A percentile compares a stretch with the other conserved stretches of the same genome.
These are phyloP conservation scores for Gentiana straminea DNA, from an alignment of 257 asterid species.

Conservation along the genomic window DNA sequence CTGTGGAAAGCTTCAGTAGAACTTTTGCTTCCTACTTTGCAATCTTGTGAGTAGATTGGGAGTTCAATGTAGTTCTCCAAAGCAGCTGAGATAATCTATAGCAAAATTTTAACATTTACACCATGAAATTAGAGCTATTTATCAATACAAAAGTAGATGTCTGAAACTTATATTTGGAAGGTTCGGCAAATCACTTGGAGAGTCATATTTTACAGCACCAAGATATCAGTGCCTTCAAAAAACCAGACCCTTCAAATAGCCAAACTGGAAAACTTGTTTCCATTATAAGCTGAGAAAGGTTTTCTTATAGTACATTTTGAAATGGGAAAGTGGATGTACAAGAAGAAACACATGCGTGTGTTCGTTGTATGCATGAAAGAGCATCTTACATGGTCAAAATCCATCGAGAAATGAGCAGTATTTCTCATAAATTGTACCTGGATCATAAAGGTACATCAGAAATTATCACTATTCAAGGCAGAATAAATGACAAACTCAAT, in stretches of 20 bases:
- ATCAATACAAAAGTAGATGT: no score
- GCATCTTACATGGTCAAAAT: slow-evolving; percentile 36
- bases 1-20: slow-evolving; percentile 13
- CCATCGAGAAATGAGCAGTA: slow-evolving; percentile 43
- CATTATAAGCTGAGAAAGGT: not conserved
- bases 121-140: not conserved
- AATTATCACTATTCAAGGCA: not conserved
- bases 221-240: no score
- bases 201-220: no score
- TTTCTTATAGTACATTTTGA: not conserved
- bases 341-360: not conserved
- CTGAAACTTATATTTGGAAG: no score
- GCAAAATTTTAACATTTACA: slow-evolving; percentile 1
- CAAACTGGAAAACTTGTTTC: not conserved
- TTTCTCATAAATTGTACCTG: slow-evolving; percentile 42
- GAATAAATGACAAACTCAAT: not conserved
- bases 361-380: not conserved
- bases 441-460: slow-evolving; percentile 1
- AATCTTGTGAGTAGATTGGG: slow-evolving; percentile 15
- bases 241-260: not conserved
- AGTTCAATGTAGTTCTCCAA: slow-evolving; percentile 35
- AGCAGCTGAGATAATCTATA: slow-evolving; percentile 36
- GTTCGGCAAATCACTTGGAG: no score
- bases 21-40: slow-evolving; percentile 9
- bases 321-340: not conserved